phyloP scores from a whole-genome alignment of 169 alveolate species.

The Eimeria necatrix region DNA sequence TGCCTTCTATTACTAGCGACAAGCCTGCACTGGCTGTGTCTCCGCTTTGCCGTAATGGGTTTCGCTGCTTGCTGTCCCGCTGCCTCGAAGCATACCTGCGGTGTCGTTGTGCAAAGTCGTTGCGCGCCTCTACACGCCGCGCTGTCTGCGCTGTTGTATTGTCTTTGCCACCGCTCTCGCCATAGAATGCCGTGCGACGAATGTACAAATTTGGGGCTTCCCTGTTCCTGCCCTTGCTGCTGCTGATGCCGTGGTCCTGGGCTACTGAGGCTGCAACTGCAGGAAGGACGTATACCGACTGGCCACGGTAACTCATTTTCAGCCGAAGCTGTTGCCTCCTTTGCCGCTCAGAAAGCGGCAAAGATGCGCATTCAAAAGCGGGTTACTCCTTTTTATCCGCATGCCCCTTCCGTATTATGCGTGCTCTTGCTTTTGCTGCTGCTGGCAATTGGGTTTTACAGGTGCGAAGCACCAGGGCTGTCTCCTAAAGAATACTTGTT shows the following conservation, averaged over 20 bases:
- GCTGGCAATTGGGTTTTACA: too few relatives aligned
- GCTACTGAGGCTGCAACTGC: conserved; percentile 13
- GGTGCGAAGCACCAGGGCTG: too few relatives aligned
- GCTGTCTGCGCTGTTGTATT: not conserved
- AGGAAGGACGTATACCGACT: conserved; percentile 42
- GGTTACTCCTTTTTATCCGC: too few relatives aligned
- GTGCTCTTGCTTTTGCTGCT: too few relatives aligned
- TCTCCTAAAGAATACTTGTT: too few relatives aligned
- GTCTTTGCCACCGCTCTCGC: not conserved
- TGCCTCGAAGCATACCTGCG: conserved; percentile 51
- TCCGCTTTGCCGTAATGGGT: not conserved
- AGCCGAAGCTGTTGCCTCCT: not conserved
- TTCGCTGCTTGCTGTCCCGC: not conserved
- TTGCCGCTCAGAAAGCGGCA: not conserved
- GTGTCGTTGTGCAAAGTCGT: conserved; percentile 46
- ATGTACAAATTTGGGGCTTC: not conserved
- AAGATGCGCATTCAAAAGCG: too few relatives aligned
- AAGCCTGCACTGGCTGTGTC: not conserved
- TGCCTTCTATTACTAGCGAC: conserved; percentile 4
- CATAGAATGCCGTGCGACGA: not conserved
- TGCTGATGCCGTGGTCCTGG: conserved; percentile 15
- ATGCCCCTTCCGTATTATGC: too few relatives aligned
- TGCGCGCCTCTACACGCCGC: conserved; percentile 55
- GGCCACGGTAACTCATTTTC: not conserved
- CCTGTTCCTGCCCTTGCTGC: not conserved